These are phyloP conservation scores for Ascosphaera pollenicola DNA, from an alignment of 2,329 filamentous ascomycete genomes.

Conservation along the genomic window DNA sequence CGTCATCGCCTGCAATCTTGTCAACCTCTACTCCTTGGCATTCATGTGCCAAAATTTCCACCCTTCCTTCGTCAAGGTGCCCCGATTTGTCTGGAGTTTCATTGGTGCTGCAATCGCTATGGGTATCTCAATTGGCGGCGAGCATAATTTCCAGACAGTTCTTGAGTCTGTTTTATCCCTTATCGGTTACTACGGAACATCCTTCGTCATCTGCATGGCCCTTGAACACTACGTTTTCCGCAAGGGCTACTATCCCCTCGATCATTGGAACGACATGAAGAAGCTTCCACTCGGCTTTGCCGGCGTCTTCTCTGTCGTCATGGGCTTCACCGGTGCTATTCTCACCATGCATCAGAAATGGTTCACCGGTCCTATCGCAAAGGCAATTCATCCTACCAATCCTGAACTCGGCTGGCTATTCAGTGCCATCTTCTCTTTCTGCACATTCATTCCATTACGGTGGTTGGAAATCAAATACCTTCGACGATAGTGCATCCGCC, in stretches of 20 bases:
- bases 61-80: constrained; percentile 35
- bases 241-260: constrained; percentile 1
- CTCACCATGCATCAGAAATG: constrained; percentile 3
- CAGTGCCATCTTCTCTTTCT: constrained; percentile 1
- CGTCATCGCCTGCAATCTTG: constrained; percentile 49
- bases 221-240: constrained; percentile 3
- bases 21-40: constrained; percentile 49
- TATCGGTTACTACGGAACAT: constrained; percentile 16
- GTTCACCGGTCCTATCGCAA: constrained; percentile 2
- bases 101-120: constrained; percentile 41
- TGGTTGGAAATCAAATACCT: constrained; percentile 2
- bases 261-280: constrained; percentile 3
- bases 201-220: background rate
- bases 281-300: constrained; percentile 2
- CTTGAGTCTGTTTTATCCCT: constrained; percentile 50
- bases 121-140: constrained; percentile 48
- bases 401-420: constrained; percentile 4
- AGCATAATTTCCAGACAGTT: constrained; percentile 39
- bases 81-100: constrained; percentile 45
- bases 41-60: constrained; percentile 45
- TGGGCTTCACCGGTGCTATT: constrained; percentile 3
- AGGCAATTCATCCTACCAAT: background rate
- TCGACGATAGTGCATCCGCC: too few relatives aligned
- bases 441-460: constrained; percentile 2
- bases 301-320: constrained; percentile 2